phyloP scores from a whole-genome alignment of 2,329 filamentous ascomycete species.

The Hymenoscyphus linearis region DNA sequence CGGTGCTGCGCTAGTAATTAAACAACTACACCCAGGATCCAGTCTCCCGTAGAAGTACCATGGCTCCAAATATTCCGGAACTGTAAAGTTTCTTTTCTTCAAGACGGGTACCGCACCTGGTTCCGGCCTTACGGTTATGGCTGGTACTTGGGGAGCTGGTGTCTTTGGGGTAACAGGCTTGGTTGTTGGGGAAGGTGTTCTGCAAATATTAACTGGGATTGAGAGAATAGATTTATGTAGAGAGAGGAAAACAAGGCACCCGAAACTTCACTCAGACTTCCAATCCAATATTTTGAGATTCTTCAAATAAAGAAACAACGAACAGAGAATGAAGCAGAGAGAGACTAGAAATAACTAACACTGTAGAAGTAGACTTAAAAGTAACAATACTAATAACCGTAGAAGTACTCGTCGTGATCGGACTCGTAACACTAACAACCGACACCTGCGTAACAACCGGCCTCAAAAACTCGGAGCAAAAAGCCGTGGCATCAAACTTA shows the following conservation, averaged over 20 bases:
- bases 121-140: not conserved
- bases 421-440: constrained; percentile 8
- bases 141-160: constrained; percentile 1
- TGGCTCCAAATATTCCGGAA: constrained; percentile 11
- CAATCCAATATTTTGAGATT: not conserved
- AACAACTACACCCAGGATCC: constrained; percentile 13
- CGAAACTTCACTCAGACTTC: too few relatives aligned
- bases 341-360: not conserved
- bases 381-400: constrained; percentile 3
- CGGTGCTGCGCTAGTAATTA: constrained; percentile 12
- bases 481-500: constrained; percentile 11
- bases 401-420: constrained; percentile 9
- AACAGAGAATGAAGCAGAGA: not conserved
- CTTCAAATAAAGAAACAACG: not conserved
- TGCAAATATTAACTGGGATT: not conserved
- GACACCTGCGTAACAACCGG: constrained; percentile 10
- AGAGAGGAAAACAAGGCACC: too few relatives aligned
- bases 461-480: constrained; percentile 14
- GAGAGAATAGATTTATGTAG: not conserved
- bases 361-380: constrained; percentile 7
- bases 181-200: not conserved
- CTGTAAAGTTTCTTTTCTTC: constrained; percentile 10
- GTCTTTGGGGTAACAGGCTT: not conserved
- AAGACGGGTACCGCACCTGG: not conserved
- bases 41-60: constrained; percentile 16